Conservation (phyloP, 768 basidiomycete species). For the Lactifluus volemus region DNA sequence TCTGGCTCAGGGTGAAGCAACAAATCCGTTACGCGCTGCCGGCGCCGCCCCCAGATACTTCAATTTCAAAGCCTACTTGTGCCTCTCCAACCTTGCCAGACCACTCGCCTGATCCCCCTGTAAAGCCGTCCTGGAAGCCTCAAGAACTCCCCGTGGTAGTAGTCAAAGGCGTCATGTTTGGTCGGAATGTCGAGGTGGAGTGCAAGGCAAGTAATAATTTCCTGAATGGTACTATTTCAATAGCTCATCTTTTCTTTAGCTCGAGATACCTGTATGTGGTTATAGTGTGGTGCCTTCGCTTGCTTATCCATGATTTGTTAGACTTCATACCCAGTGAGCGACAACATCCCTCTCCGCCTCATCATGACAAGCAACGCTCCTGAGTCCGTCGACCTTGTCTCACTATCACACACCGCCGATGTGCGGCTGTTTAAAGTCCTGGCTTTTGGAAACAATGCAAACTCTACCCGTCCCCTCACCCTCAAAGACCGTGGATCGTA, state of each 20-base stretch:
- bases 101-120: not conserved
- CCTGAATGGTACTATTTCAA: not conserved
- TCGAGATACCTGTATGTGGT: slow-evolving; percentile 1
- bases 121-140: not conserved
- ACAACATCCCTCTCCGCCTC: slow-evolving; percentile 8
- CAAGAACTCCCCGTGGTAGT: not conserved
- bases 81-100: not conserved
- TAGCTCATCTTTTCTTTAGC: not conserved
- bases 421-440: slow-evolving; percentile 12
- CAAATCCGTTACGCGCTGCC: not conserved
- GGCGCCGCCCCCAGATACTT: not conserved
- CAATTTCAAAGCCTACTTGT: not conserved
- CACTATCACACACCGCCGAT: not conserved
- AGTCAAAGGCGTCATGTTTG: slow-evolving; percentile 5
- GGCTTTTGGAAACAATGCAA: slow-evolving; percentile 7
- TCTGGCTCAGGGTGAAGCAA: not conserved
- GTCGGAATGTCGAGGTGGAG: slow-evolving; percentile 3
- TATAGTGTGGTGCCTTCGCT: not conserved
- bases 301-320: not conserved
- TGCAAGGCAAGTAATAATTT: slow-evolving; percentile 3
- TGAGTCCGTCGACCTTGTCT: slow-evolving; percentile 3
- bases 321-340: not conserved
- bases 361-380: slow-evolving; percentile 1
- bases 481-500: not conserved
- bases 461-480: not conserved